A percentile compares a stretch with the other conserved stretches of the same genome.
These are phyloP conservation scores for Cichorium intybus DNA, from an alignment of 140 eudicot species.

Conservation along the genomic window DNA sequence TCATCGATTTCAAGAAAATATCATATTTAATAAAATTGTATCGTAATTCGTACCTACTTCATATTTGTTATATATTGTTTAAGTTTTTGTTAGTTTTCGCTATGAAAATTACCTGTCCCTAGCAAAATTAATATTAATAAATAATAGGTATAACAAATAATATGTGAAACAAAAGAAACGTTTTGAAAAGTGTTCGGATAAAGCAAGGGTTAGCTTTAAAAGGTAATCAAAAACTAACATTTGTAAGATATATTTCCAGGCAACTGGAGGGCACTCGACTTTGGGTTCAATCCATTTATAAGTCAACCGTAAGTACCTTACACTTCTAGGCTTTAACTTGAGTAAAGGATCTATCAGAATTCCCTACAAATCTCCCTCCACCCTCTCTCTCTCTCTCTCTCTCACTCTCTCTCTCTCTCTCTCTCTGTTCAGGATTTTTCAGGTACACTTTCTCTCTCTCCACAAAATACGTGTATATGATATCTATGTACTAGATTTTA, in stretches of 20 bases:
- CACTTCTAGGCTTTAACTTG: neutral
- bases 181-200: neutral
- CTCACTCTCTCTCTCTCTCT: constrained; percentile 15
- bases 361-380: neutral
- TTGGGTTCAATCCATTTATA: constrained; percentile 3
- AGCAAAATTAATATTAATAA: neutral
- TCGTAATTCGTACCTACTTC: too few species aligned
- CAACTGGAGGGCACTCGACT: constrained; percentile 1
- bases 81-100: too few species aligned
- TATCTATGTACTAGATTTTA: neutral
- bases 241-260: neutral
- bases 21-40: too few species aligned
- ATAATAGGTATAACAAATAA: neutral
- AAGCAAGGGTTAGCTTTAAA: neutral
- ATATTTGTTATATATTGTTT: too few species aligned
- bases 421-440: constrained; percentile 8
- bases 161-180: neutral
- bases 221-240: constrained; percentile 1
- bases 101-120: too few species aligned
- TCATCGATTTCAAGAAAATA: too few species aligned
- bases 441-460: constrained; percentile 20
- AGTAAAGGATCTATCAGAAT: constrained; percentile 1
- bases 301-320: constrained; percentile 10
- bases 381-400: constrained; percentile 14
- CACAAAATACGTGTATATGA: neutral